phyloP scores from a whole-genome alignment of 345 rosid species.

The Gossypium raimondii region DNA sequence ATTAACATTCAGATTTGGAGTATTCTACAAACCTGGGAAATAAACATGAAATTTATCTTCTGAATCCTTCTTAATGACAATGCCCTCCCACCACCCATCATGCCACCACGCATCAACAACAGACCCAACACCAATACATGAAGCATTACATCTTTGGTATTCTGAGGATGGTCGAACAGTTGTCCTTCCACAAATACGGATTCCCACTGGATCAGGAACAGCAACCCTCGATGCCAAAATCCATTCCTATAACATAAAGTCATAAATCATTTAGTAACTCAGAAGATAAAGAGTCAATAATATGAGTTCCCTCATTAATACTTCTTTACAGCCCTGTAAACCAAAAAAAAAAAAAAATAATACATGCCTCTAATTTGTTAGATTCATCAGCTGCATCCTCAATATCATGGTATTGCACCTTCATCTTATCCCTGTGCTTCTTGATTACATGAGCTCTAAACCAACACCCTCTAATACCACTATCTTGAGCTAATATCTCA shows the following conservation, averaged over 20 bases:
- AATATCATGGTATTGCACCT: constrained; percentile 74
- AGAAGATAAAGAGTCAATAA: not conserved
- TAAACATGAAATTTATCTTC: constrained; percentile 51
- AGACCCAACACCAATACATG: constrained; percentile 42
- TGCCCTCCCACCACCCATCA: constrained; percentile 93
- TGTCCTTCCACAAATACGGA: constrained; percentile 47
- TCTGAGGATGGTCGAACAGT: constrained; percentile 46
- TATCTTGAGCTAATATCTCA: constrained; percentile 73
- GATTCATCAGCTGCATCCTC: constrained; percentile 64
- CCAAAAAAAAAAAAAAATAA: not conserved
- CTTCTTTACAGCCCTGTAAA: not conserved
- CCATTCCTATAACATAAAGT: constrained; percentile 59
- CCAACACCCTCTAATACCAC: constrained; percentile 92
- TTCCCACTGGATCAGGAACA: constrained; percentile 44
- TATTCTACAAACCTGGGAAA: constrained; percentile 59
- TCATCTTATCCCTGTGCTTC: constrained; percentile 57
- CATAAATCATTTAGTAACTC: not conserved
- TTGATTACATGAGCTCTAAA: constrained; percentile 61
- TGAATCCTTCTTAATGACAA: constrained; percentile 46
- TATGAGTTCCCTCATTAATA: not conserved
- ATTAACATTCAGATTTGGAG: not conserved
- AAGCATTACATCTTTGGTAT: constrained; percentile 16
- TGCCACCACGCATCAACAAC: constrained; percentile 85
- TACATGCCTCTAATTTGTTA: constrained; percentile 54
- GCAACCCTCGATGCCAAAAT: constrained; percentile 52